Evolutionary conservation across 2,329 filamentous ascomycete genomes (phyloP), one percentile per base, ranked within the genome.

Genomic region (Grosmannia huntii): DNA sequence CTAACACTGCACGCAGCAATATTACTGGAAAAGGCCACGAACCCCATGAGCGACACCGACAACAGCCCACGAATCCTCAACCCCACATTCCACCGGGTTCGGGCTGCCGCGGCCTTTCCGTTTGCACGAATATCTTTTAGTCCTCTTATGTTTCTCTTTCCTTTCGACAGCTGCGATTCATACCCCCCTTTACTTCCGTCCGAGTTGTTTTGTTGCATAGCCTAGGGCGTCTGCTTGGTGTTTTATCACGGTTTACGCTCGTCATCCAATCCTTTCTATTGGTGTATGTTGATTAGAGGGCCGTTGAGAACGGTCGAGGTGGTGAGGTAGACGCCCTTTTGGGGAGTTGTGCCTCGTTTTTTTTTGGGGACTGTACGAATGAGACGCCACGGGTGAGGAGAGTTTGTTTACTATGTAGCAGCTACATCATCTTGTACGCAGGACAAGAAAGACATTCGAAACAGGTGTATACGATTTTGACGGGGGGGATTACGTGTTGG

Each of bases 11-110:
- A 49, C 38, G 23, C 63, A 85, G 82, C 83, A 86, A 83, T 86
- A 86, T 66, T 86, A 83, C 69, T 85, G 83, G 83, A 85, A 85
- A 73, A 75, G 77, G 56, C 82, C 82, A 14, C 75, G 75, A 64
- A 85, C 81, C 16, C 82, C 82, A 54, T 84, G 57, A 69, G n/a
- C 7, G 27, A 54, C 36, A 44, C 51, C n/a, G 28, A 25, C 16
- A 6, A 19, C 41, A 44, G 41, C 16, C 36, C 16, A 44, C 41
- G 19, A 44, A 44, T 44, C 41, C 19, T n/a, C 6, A n/a, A 44
- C 41, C 41, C 41, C 41, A 44, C 41, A 44, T n/a, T 44, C 2
- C 7, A 44, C 14, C 19, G 19, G 41, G 9, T n/a, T 44, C 31
- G 16, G 16, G 41, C 19, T n/a, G 19, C 16, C 41, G 14, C 41